Evolutionary conservation across 2,329 filamentous ascomycete species (phyloP).

Genomic region (Hypoxylon sp.): DNA sequence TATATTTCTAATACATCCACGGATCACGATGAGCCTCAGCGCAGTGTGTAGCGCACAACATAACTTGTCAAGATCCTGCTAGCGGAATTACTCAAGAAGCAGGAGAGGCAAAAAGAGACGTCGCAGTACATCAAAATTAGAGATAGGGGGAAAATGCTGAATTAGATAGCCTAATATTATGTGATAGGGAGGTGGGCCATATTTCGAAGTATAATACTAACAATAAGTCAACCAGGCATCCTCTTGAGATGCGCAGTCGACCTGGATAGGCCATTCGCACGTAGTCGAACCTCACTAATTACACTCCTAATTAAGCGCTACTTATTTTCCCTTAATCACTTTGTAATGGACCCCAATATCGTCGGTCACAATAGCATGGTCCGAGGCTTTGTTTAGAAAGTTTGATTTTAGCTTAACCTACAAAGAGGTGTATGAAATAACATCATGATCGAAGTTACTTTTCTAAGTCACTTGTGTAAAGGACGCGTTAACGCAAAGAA

Average conservation of each 20-base stretch:
- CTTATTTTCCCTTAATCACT: not conserved
- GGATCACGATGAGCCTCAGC: not conserved
- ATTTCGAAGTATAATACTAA: conserved; percentile 1
- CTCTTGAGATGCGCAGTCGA: conserved; percentile 27
- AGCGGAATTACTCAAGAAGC: not conserved
- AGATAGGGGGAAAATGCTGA: not conserved
- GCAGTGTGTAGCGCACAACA: too few species aligned
- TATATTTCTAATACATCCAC: not conserved
- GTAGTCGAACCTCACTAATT: conserved; percentile 5
- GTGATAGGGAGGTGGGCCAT: too few species aligned
- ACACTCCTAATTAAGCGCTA: not conserved
- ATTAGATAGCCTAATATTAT: not conserved
- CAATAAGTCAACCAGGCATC: conserved; percentile 31
- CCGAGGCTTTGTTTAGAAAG: not conserved
- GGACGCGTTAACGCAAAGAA: too few species aligned
- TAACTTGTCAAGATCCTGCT: not conserved
- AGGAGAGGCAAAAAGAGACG: not conserved
- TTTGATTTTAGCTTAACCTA: not conserved
- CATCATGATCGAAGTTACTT: not conserved
- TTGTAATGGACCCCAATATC: not conserved
- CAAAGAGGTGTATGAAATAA: not conserved
- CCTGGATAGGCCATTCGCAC: conserved; percentile 42
- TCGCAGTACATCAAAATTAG: not conserved
- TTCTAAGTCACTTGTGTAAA: not conserved
- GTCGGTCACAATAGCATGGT: not conserved